Percentiles rank a stretch among this genome's conserved stretches.
These are phyloP conservation scores for Fusarium transvaalense DNA, from an alignment of 2,329 filamentous ascomycete species.

Conservation along the genomic window DNA sequence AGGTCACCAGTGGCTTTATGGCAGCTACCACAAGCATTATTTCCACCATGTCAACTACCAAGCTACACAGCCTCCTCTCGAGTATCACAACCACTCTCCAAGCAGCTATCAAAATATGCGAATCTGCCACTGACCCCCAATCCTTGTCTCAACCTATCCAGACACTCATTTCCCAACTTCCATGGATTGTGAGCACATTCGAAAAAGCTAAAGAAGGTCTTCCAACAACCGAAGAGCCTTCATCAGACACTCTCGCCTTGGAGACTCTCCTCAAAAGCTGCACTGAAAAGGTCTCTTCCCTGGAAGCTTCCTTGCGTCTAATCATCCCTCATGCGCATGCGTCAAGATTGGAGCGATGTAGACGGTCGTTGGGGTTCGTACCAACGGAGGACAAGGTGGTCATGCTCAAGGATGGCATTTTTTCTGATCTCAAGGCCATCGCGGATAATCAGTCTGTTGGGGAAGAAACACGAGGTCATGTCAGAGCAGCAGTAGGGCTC, in stretches of 20 bases:
- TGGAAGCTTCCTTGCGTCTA: not conserved
- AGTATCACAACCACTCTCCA: not conserved
- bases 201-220: not conserved
- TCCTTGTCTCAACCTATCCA: not conserved
- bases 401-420: not conserved
- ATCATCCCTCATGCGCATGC: not conserved
- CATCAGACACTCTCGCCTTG: not conserved
- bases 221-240: too few species aligned
- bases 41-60: not conserved
- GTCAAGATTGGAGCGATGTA: not conserved
- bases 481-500: fast-evolving
- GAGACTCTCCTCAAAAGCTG: not conserved
- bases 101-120: fast-evolving
- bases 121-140: not conserved
- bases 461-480: not conserved
- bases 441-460: not conserved
- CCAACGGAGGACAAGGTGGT: not conserved
- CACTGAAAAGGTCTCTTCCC: not conserved
- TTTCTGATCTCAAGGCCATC: not conserved
- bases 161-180: not conserved
- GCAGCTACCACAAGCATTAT: fast-evolving
- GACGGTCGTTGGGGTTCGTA: not conserved
- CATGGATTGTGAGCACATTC: fast-evolving
- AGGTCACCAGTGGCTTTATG: too few species aligned
- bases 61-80: not conserved